Conservation (phyloP, 495 filamentous ascomycete species). For the Trichoderma reesei region DNA sequence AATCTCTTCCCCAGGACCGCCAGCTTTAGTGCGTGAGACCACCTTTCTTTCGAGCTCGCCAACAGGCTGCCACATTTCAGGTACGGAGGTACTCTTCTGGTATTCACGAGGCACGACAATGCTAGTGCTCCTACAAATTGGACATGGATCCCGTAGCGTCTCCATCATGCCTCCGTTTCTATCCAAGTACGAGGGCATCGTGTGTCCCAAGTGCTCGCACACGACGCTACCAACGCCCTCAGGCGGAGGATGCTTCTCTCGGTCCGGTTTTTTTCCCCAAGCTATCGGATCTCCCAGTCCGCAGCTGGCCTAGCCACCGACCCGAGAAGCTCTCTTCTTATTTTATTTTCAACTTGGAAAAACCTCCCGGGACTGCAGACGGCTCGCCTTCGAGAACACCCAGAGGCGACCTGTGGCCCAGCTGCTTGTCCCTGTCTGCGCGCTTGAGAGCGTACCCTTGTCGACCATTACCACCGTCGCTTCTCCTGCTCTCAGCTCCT, state of each 20-base stretch:
- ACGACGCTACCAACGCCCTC: neutral
- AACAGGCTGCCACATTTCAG: neutral
- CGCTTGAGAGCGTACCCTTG: neutral
- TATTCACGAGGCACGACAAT: too few relatives aligned
- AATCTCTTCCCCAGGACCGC: neutral
- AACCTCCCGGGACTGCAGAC: neutral
- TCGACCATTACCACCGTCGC: neutral
- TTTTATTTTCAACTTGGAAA: neutral
- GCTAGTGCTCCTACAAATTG: neutral
- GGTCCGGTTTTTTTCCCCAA: constrained; percentile 8
- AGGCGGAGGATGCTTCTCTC: constrained; percentile 2
- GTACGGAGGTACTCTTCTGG: too few relatives aligned
- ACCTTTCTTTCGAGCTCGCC: too few relatives aligned
- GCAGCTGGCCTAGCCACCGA: neutral
- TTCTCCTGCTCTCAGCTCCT: neutral
- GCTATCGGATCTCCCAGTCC: constrained; percentile 1
- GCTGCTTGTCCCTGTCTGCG: neutral
- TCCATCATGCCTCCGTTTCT: neutral
- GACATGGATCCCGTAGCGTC: constrained; percentile 3
- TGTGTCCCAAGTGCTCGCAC: neutral
- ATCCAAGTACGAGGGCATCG: neutral
- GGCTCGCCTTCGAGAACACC: neutral
- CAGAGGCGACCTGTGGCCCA: neutral
- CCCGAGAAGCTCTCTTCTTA: neutral
- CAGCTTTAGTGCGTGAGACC: neutral